These are phyloP conservation scores for Curvularia hawaiiensis DNA, from an alignment of 2,329 filamentous ascomycete species.

Conservation along the genomic window DNA sequence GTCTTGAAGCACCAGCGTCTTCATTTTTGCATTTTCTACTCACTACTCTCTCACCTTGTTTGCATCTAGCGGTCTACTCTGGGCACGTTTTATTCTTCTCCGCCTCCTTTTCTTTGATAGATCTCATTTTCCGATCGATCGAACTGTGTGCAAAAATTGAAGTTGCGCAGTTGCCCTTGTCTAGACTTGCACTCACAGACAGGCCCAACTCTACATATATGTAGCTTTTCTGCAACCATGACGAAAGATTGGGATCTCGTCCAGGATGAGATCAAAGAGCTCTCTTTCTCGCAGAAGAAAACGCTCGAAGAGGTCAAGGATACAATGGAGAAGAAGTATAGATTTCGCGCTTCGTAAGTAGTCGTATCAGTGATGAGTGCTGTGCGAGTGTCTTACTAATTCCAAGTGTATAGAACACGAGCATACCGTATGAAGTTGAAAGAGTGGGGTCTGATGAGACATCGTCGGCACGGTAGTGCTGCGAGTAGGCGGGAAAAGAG, in stretches of 20 bases:
- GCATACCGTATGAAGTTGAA: constrained; percentile 47
- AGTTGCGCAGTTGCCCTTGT: background rate
- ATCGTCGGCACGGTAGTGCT: constrained; percentile 19
- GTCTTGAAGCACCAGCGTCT: background rate
- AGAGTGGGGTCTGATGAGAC: constrained; percentile 43
- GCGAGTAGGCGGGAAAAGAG: constrained; percentile 7
- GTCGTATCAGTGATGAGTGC: background rate
- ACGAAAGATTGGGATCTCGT: constrained; percentile 41
- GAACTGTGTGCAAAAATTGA: background rate
- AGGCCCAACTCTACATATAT: background rate
- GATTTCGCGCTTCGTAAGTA: constrained; percentile 44
- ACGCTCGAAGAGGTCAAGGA: constrained; percentile 40
- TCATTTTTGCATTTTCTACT: background rate
- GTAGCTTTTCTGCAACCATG: constrained; percentile 19
- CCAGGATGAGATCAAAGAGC: constrained; percentile 38
- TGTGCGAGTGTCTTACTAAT: constrained; percentile 6
- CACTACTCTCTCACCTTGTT: too few relatives aligned
- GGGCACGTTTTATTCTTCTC: too few relatives aligned
- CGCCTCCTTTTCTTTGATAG: too few relatives aligned
- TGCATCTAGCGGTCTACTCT: too few relatives aligned
- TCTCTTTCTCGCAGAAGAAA: constrained; percentile 43
- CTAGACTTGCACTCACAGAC: background rate
- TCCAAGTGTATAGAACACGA: constrained; percentile 29
- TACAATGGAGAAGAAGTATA: constrained; percentile 40
- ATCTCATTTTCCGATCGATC: too few relatives aligned